Evolutionary conservation across 306 rosid species (phyloP).

Genomic region (Cucumis cinereus): DNA sequence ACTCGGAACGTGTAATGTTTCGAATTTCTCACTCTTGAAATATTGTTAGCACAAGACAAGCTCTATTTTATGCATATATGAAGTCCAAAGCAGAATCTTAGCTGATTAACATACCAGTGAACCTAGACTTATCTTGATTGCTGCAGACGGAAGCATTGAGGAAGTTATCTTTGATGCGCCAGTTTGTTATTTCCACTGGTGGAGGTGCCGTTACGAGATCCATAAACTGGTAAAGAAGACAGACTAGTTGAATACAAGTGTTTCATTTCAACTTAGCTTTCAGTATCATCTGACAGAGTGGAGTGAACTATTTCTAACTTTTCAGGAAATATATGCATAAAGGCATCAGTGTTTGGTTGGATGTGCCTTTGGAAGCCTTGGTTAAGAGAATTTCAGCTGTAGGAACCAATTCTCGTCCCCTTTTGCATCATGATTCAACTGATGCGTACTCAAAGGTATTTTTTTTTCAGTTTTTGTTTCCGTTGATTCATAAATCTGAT

Average conservation of each 20-base stretch:
- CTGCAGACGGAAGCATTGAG: conserved; percentile 64
- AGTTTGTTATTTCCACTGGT: conserved; percentile 74
- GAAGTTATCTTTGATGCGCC: conserved; percentile 51
- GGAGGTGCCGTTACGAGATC: conserved; percentile 88
- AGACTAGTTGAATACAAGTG: neutral
- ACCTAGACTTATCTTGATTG: conserved; percentile 8
- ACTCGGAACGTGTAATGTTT: neutral
- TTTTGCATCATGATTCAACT: conserved; percentile 67
- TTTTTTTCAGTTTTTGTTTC: conserved; percentile 3
- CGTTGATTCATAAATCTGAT: neutral
- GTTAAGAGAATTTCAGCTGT: conserved; percentile 78
- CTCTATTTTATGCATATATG: neutral
- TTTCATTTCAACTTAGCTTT: neutral
- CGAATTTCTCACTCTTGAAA: neutral
- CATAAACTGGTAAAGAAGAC: conserved; percentile 59
- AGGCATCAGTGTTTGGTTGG: conserved; percentile 88
- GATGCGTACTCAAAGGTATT: conserved; percentile 65
- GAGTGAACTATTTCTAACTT: neutral
- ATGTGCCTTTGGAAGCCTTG: conserved; percentile 86
- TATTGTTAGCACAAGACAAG: neutral
- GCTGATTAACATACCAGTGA: conserved; percentile 3
- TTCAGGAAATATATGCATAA: conserved; percentile 76
- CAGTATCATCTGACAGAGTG: neutral
- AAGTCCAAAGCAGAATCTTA: neutral
- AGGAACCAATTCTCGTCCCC: conserved; percentile 92